These are phyloP conservation scores for Kalaharituber pfeilii DNA, from an alignment of 2,329 filamentous ascomycete species.

Conservation along the genomic window DNA sequence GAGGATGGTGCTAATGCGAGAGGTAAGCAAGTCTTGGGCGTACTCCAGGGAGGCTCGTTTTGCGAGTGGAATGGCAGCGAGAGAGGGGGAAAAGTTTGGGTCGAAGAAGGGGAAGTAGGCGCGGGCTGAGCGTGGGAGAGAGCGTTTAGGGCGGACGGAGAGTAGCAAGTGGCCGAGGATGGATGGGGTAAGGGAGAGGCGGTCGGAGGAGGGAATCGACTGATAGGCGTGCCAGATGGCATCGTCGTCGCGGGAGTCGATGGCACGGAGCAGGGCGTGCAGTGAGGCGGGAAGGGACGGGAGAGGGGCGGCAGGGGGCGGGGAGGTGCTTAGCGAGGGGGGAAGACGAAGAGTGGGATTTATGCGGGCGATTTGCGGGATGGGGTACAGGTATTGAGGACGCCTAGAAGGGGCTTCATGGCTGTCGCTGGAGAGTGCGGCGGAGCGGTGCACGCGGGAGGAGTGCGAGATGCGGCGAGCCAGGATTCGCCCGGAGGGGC, in stretches of 20 bases:
- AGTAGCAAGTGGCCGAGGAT: slow-evolving; percentile 1
- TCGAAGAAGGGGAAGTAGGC: neutral
- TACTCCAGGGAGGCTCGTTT: no score
- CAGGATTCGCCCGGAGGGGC: no score
- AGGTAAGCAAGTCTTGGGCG: neutral
- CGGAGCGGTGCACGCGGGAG: no score
- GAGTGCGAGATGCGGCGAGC: no score
- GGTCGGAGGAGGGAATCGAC: neutral
- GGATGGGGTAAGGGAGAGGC: neutral
- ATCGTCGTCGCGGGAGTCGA: neutral
- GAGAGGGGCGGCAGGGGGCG: neutral
- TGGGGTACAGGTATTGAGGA: no score
- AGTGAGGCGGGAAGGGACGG: neutral
- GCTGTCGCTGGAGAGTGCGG: no score
- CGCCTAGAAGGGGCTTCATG: no score
- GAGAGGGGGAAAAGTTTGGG: neutral
- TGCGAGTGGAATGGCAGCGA: neutral
- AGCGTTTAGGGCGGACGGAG: slow-evolving; percentile 9
- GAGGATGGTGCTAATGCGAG: neutral
- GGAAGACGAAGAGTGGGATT: no score
- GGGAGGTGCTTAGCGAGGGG: neutral
- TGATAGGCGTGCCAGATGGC: neutral
- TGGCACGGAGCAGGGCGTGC: neutral
- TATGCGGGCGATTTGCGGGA: no score
- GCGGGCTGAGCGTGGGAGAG: neutral